Percentiles rank a stretch among this genome's conserved stretches.
Evolutionary conservation across 2,329 filamentous ascomycete species (phyloP).

Genomic region (Penicillium thymicola): DNA sequence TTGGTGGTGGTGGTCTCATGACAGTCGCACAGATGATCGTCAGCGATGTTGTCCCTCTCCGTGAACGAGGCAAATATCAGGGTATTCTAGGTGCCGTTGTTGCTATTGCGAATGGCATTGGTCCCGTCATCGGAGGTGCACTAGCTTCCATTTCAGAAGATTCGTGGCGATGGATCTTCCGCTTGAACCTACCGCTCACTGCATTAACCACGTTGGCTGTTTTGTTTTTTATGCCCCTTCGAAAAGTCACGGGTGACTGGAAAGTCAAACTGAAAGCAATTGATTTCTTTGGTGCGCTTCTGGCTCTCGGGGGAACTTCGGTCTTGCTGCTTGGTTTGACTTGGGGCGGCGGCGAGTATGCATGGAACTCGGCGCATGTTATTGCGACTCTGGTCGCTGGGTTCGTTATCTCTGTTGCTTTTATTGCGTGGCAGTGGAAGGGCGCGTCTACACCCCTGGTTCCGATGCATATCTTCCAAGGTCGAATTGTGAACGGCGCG

Average conservation of each 20-base stretch:
- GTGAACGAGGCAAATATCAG: slow-evolving; percentile 61
- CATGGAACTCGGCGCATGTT: slow-evolving; percentile 56
- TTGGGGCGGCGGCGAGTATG: slow-evolving; percentile 59
- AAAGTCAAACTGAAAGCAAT: slow-evolving; percentile 50
- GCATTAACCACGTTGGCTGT: slow-evolving; percentile 48
- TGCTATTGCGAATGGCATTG: slow-evolving; percentile 54
- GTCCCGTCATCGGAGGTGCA: slow-evolving; percentile 54
- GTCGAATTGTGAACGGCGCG: slow-evolving; percentile 53
- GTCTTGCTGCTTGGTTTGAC: slow-evolving; percentile 52
- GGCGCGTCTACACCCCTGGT: slow-evolving; percentile 25
- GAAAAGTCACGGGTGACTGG: slow-evolving; percentile 54
- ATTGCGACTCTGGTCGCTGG: slow-evolving; percentile 56
- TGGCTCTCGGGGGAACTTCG: slow-evolving; percentile 46
- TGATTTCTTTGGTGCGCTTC: slow-evolving; percentile 49
- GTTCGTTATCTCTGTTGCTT: slow-evolving; percentile 23
- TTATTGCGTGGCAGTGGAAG: slow-evolving; percentile 38
- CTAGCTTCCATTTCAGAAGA: slow-evolving; percentile 46
- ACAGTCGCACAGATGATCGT: slow-evolving; percentile 60
- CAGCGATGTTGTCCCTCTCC: slow-evolving; percentile 58
- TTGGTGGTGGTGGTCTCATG: slow-evolving; percentile 60
- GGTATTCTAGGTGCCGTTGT: slow-evolving; percentile 51
- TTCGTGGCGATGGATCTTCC: slow-evolving; percentile 55
- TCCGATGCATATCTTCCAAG: slow-evolving; percentile 53
- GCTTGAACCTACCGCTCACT: slow-evolving; percentile 54
- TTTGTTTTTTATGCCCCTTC: slow-evolving; percentile 57